These are phyloP conservation scores for Fomitopsis serialis DNA, from an alignment of 768 basidiomycete species.

Conservation along the genomic window DNA sequence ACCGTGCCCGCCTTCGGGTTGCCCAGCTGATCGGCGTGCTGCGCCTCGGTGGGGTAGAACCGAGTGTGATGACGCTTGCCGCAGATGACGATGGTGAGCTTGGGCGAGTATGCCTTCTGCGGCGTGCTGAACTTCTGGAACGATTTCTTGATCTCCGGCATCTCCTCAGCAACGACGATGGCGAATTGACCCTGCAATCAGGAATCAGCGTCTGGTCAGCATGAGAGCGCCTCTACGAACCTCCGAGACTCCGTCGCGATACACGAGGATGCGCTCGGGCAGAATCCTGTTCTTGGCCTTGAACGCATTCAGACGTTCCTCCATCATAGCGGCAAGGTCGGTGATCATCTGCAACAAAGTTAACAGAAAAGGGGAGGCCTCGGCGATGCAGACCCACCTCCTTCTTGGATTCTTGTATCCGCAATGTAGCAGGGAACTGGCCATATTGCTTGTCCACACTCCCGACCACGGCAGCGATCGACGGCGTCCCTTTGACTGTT, in stretches of 20 bases:
- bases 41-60: conserved; percentile 34
- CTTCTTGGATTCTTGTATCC: conserved; percentile 19
- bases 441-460: conserved; percentile 42
- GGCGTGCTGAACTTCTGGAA: conserved; percentile 24
- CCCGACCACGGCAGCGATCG: conserved; percentile 53
- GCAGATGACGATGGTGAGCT: conserved; percentile 53
- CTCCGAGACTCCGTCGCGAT: conserved; percentile 5
- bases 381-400: no score
- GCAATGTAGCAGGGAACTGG: conserved; percentile 41
- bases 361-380: no score
- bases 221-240: no score
- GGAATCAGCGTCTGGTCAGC: no score
- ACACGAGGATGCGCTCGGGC: background rate
- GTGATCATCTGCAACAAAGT: conserved; percentile 30
- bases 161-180: background rate
- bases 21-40: conserved; percentile 27
- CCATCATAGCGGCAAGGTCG: conserved; percentile 22
- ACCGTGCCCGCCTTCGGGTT: conserved; percentile 51
- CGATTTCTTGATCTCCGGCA: conserved; percentile 8
- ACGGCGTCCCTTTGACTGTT: conserved; percentile 55
- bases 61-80: conserved; percentile 54
- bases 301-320: background rate
- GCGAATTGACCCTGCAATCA: conserved; percentile 34
- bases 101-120: conserved; percentile 29
- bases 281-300: no score